A percentile compares a stretch with the other conserved stretches of the same genome.
Conservation (phyloP, 495 filamentous ascomycete species). For the Penicillium goetzii region DNA sequence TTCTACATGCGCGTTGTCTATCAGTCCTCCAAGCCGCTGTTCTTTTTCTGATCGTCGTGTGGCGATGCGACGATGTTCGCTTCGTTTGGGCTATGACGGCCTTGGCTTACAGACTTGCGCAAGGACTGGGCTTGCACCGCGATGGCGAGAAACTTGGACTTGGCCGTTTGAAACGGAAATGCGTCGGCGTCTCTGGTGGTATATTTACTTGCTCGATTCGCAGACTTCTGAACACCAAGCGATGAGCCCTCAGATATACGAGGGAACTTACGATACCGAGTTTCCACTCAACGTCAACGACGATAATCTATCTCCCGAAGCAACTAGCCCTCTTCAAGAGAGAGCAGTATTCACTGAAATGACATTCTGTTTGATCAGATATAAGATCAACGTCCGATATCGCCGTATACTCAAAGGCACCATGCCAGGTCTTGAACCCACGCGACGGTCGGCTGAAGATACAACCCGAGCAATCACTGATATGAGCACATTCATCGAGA, state of each 20-base stretch:
- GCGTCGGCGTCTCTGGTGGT: not conserved
- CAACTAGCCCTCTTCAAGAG: not conserved
- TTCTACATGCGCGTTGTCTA: not conserved
- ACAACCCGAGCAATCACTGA: not conserved
- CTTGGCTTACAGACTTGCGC: not conserved
- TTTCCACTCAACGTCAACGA: not conserved
- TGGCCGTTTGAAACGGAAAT: not conserved
- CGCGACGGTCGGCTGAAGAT: not conserved
- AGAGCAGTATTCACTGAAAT: not conserved
- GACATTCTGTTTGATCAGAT: not conserved
- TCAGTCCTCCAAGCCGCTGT: not conserved
- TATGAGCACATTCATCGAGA: slow-evolving; percentile 6
- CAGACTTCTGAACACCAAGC: not conserved
- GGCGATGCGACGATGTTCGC: not conserved
- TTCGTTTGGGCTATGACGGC: not conserved
- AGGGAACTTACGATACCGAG: not conserved
- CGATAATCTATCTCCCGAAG: not conserved
- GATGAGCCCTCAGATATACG: not conserved
- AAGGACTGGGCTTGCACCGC: not conserved
- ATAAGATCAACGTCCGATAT: not conserved
- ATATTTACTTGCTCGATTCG: not conserved
- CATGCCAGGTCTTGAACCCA: not conserved
- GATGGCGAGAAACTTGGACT: not conserved
- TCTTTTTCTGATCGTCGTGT: not conserved
- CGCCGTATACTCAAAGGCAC: not conserved